Conservation (phyloP, 495 filamentous ascomycete genomes). For the Schizothecium vesticola region DNA sequence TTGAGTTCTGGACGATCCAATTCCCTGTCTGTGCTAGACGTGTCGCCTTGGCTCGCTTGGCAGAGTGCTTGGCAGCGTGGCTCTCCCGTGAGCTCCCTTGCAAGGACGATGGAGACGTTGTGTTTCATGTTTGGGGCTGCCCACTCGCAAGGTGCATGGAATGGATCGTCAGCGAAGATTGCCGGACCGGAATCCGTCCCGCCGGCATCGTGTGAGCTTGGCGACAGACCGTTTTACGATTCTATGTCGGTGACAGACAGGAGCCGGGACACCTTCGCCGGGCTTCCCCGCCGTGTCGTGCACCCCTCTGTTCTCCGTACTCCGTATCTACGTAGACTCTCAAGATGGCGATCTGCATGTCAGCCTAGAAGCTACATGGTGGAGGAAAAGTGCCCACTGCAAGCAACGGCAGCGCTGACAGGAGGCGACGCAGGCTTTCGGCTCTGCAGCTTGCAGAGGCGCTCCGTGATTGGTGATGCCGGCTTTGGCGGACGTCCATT, state of each 20-base stretch:
- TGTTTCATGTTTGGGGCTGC: constrained; percentile 8
- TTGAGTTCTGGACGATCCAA: neutral
- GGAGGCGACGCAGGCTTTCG: neutral
- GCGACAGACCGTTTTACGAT: neutral
- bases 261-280: neutral
- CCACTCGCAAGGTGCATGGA: neutral
- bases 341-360: neutral
- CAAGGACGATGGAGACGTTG: neutral
- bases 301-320: neutral
- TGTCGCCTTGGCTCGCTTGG: constrained; percentile 7
- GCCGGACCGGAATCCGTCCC: constrained; percentile 4
- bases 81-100: neutral
- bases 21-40: neutral
- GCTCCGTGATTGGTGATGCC: neutral
- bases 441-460: neutral
- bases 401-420: neutral
- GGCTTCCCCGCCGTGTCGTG: neutral
- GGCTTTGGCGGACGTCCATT: neutral
- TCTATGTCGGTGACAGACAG: neutral
- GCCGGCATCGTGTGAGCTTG: constrained; percentile 6
- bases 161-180: constrained; percentile 11
- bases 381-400: neutral
- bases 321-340: neutral
- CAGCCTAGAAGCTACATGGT: neutral
- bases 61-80: neutral